phyloP scores from a whole-genome alignment of 2,329 filamentous ascomycete species.

The Fusarium sp. region DNA sequence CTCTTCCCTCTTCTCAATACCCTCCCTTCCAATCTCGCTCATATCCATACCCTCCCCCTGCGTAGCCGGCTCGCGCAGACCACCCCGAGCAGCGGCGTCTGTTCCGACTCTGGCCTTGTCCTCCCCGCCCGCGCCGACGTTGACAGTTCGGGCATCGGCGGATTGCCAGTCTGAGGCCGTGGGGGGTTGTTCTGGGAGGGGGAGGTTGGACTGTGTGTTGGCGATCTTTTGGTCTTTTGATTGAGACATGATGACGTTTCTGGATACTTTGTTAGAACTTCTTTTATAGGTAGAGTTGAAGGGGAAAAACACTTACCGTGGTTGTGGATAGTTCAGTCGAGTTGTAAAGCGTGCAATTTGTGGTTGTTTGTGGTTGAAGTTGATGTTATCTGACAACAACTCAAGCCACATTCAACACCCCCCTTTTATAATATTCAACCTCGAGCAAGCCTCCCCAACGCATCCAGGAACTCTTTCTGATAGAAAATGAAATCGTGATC shows the following conservation, averaged over 20 bases:
- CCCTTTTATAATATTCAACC: slow-evolving; percentile 23
- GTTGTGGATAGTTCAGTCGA: background rate
- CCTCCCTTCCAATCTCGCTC: slow-evolving; percentile 72
- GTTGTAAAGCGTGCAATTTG: background rate
- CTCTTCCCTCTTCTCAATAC: slow-evolving; percentile 35
- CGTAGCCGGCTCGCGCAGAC: slow-evolving; percentile 69
- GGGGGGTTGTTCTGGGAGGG: slow-evolving; percentile 82
- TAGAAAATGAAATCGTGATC: slow-evolving; percentile 20
- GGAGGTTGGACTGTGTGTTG: slow-evolving; percentile 76
- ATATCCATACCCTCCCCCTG: slow-evolving; percentile 65
- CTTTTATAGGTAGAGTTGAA: background rate
- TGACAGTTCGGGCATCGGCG: slow-evolving; percentile 73
- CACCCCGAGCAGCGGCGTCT: slow-evolving; percentile 58
- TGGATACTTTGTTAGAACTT: background rate
- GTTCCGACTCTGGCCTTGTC: slow-evolving; percentile 65
- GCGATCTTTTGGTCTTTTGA: slow-evolving; percentile 74
- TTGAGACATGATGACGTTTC: slow-evolving; percentile 50
- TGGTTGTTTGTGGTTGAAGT: background rate
- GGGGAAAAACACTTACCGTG: background rate
- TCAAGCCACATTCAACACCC: slow-evolving; percentile 1
- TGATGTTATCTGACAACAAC: background rate
- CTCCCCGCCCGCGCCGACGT: slow-evolving; percentile 72
- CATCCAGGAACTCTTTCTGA: background rate
- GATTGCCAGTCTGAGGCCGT: slow-evolving; percentile 83
- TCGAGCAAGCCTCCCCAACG: slow-evolving; percentile 2